Percentiles rank a stretch among this genome's conserved stretches.
These are phyloP conservation scores for Xanthoconium purpureum DNA, from an alignment of 768 basidiomycete genomes.

Conservation along the genomic window DNA sequence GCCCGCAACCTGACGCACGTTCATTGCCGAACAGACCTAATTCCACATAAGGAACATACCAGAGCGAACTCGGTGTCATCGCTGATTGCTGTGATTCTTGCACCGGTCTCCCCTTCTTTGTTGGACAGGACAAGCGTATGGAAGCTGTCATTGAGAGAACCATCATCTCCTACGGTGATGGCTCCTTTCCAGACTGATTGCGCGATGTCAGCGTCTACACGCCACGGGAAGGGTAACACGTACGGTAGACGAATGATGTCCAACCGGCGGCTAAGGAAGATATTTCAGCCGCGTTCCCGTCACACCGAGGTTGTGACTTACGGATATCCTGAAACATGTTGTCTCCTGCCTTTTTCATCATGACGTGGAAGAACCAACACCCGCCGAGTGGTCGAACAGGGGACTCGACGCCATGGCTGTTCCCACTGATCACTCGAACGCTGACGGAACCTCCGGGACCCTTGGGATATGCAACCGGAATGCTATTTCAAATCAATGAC, in stretches of 20 bases:
- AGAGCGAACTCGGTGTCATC: conserved; percentile 74
- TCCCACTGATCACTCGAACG: conserved; percentile 87
- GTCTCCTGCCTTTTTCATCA: conserved; percentile 56
- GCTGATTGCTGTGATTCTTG: conserved; percentile 54
- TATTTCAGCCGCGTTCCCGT: not conserved
- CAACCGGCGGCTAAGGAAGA: conserved; percentile 63
- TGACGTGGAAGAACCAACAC: conserved; percentile 89
- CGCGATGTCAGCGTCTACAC: conserved; percentile 1
- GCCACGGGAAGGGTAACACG: conserved; percentile 21
- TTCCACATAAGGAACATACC: conserved; percentile 37
- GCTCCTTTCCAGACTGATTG: conserved; percentile 45
- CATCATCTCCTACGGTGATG: conserved; percentile 55
- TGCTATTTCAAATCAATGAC: conserved; percentile 37
- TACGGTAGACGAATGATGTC: conserved; percentile 87
- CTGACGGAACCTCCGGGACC: conserved; percentile 64
- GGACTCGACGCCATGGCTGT: conserved; percentile 80
- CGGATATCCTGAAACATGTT: conserved; percentile 81
- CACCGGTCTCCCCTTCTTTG: conserved; percentile 58
- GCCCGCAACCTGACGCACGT: conserved; percentile 59
- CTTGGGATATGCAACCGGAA: conserved; percentile 70
- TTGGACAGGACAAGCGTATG: conserved; percentile 84
- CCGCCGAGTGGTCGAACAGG: conserved; percentile 90
- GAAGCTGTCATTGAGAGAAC: conserved; percentile 50
- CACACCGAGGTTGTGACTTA: conserved; percentile 33
- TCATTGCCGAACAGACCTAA: not conserved